Conservation (phyloP, 2,329 filamentous ascomycete species). For the Ophiocordyceps australis region DNA sequence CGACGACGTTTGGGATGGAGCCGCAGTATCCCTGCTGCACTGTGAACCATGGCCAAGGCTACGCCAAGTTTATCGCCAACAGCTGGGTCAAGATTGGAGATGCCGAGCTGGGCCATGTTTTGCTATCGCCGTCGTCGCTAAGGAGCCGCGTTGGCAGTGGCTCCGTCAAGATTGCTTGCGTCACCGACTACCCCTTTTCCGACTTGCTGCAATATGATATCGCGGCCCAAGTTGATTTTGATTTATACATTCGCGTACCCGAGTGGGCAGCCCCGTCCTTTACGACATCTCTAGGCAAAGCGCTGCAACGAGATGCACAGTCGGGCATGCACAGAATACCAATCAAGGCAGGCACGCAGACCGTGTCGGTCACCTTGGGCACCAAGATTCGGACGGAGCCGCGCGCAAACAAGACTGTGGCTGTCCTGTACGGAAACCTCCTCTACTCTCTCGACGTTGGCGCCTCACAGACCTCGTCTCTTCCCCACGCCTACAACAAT, state of each 20-base stretch:
- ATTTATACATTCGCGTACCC: constrained; percentile 12
- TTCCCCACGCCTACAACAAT: constrained; percentile 6
- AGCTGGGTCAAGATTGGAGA: constrained; percentile 23
- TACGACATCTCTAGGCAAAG: constrained; percentile 7
- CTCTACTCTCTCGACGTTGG: constrained; percentile 22
- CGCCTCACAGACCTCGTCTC: constrained; percentile 7
- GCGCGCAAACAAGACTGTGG: constrained; percentile 15
- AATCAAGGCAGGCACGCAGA: constrained; percentile 5
- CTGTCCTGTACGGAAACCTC: constrained; percentile 22
- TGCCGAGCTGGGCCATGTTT: constrained; percentile 27
- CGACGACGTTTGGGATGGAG: constrained; percentile 28
- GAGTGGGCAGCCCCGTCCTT: constrained; percentile 8
- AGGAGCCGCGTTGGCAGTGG: constrained; percentile 14
- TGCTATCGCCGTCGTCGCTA: constrained; percentile 26
- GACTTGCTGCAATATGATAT: constrained; percentile 10
- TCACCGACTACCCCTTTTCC: constrained; percentile 26
- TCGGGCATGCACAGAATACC: constrained; percentile 7
- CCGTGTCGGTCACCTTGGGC: constrained; percentile 5
- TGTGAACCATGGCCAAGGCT: constrained; percentile 38
- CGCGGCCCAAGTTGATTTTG: constrained; percentile 8
- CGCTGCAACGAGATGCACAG: constrained; percentile 1
- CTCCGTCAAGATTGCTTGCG: constrained; percentile 20
- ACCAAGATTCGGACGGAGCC: constrained; percentile 6
- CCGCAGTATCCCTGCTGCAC: constrained; percentile 36
- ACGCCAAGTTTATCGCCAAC: constrained; percentile 32